phyloP scores from a whole-genome alignment of 2,329 filamentous ascomycete genomes.

The Exophiala phaeomuriformis region DNA sequence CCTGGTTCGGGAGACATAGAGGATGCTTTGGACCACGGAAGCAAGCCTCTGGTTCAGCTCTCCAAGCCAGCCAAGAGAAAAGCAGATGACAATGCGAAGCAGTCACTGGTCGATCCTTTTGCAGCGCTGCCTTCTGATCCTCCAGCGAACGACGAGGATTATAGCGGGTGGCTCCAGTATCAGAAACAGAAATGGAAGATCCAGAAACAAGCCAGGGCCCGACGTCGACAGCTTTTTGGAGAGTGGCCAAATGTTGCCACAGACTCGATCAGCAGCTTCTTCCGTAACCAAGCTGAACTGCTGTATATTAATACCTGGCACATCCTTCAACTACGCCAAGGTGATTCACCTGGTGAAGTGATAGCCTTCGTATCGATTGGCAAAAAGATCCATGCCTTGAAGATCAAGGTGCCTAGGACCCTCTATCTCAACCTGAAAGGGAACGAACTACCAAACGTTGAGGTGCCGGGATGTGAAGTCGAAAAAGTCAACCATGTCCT shows the following conservation, averaged over 20 bases:
- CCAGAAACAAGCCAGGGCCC: slow-evolving; percentile 79
- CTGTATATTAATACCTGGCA: slow-evolving; percentile 94
- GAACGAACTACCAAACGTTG: slow-evolving; percentile 79
- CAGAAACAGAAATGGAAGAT: slow-evolving; percentile 99
- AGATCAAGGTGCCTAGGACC: slow-evolving; percentile 79
- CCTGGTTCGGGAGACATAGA: slow-evolving; percentile 62
- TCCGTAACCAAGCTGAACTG: slow-evolving; percentile 85
- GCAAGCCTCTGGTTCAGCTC: slow-evolving; percentile 57
- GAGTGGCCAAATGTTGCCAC: slow-evolving; percentile 60
- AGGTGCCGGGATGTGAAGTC: slow-evolving; percentile 75
- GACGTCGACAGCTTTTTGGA: slow-evolving; percentile 85
- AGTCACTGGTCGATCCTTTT: slow-evolving; percentile 60
- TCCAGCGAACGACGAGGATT: slow-evolving; percentile 79
- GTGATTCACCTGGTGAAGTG: slow-evolving; percentile 78
- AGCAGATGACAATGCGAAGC: slow-evolving; percentile 53
- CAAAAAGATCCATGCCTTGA: slow-evolving; percentile 79
- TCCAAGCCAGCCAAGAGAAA: slow-evolving; percentile 65
- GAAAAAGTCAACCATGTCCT: slow-evolving; percentile 91
- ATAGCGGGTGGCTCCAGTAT: slow-evolving; percentile 78
- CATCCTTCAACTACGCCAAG: slow-evolving; percentile 75
- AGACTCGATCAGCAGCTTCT: slow-evolving; percentile 61
- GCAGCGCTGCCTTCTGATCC: slow-evolving; percentile 73
- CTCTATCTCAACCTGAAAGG: slow-evolving; percentile 88
- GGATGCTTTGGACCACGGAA: slow-evolving; percentile 65
- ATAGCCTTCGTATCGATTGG: slow-evolving; percentile 88